Base-by-base conservation (phyloP, 352 stramenopile species). In the Phytophthora pisi region DNA sequence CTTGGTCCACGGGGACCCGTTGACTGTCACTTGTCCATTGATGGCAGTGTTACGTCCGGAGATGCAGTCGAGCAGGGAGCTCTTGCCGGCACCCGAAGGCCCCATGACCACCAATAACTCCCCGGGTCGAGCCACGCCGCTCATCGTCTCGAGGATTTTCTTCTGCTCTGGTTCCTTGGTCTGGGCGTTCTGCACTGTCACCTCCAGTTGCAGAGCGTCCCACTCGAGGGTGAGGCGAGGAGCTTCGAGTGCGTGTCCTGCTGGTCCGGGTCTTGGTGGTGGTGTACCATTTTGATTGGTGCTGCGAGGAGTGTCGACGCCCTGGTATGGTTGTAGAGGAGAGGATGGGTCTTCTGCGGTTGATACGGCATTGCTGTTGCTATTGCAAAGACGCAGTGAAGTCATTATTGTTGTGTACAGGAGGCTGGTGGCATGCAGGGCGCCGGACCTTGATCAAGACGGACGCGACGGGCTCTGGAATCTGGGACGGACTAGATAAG, bases 41-140 rank as follows among this genome's bases (percentile, higher is more conserved):
- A 92, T 87, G 7, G 81, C 75, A 23, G 68, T 84, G 68, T 98
- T 98, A 49, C 93, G 78, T 7, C 96, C 77, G 1, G 93, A 89
- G 58, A 99, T 92, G 15, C 98, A 96, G 82, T 98, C 93, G 24
- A 98, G 84, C 5, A 98, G 77, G 3, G 96, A 98, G 15, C 89
- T 97, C 69, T 98, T 98, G 1, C 93, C 92, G 16, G 87, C 85
- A 16, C 88, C 86, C 0, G 73, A 86, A 7, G 79, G 77, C 2
- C 86, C 86, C 75, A 91, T 90, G 60, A 95, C 64, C 20, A 86
- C 81, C n/a, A 90, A 59, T 8, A 93, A 67, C 36, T 84, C 70
- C 15, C 86, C 85, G 5, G 84, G 83, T 24, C 61, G 64, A 34
- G 81, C 81, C 34, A 73, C 57, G 23, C 82, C 85, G 47, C 54